These are phyloP conservation scores for Boletus barrowsii DNA, from an alignment of 768 basidiomycete species.

Conservation along the genomic window DNA sequence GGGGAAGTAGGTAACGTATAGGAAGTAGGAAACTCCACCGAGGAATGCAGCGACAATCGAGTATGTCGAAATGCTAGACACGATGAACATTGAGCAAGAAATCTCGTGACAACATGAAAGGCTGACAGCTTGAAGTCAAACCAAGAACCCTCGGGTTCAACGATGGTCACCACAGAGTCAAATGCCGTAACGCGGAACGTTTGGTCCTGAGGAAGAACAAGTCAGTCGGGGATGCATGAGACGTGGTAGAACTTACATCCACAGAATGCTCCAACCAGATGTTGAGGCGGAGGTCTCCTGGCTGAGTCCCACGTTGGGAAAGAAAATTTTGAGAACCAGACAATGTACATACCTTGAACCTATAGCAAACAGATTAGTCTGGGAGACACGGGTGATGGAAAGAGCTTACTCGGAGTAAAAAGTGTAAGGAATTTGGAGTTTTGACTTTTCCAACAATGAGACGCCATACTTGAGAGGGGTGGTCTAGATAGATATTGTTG, in stretches of 20 bases:
- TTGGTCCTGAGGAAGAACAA: slow-evolving; percentile 40
- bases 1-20: slow-evolving; percentile 65
- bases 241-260: slow-evolving; percentile 44
- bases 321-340: background rate
- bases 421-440: slow-evolving; percentile 63
- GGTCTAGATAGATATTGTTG: slow-evolving; percentile 42
- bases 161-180: slow-evolving; percentile 73
- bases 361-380: slow-evolving; percentile 23
- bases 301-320: slow-evolving; percentile 38
- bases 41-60: slow-evolving; percentile 62
- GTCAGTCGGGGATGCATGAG: background rate
- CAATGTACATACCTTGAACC: slow-evolving; percentile 54
- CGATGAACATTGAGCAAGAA: slow-evolving; percentile 1
- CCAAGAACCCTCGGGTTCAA: slow-evolving; percentile 74
- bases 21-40: slow-evolving; percentile 59
- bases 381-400: background rate
- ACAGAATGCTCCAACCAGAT: slow-evolving; percentile 71
- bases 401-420: slow-evolving; percentile 79
- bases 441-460: slow-evolving; percentile 51
- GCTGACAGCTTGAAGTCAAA: slow-evolving; percentile 80
- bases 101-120: background rate
- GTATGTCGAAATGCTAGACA: slow-evolving; percentile 61
- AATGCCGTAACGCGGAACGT: slow-evolving; percentile 65
- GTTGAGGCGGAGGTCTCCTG: slow-evolving; percentile 70
- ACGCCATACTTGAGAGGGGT: slow-evolving; percentile 53